Conservation (phyloP, 148 eudicot genomes). For the Rhododendron ferrugineum region DNA sequence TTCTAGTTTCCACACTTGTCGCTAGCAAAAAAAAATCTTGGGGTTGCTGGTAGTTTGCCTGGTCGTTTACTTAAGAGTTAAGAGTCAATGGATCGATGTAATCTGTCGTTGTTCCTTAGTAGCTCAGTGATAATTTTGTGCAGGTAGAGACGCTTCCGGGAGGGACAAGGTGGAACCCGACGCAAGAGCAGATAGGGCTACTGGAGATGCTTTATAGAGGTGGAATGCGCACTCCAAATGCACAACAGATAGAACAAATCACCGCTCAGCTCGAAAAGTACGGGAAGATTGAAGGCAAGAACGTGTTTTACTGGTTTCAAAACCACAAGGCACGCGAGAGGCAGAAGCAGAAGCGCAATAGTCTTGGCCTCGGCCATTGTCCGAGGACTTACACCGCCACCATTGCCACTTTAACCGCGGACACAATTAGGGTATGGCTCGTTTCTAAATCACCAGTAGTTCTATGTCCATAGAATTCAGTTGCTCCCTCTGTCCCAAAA, state of each 20-base stretch:
- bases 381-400: slow-evolving; percentile 23
- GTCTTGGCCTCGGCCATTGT: slow-evolving; percentile 39
- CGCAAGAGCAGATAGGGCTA: slow-evolving; percentile 80
- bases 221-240: slow-evolving; percentile 94
- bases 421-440: slow-evolving; percentile 33
- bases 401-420: slow-evolving; percentile 16
- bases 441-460: no score
- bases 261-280: slow-evolving; percentile 59
- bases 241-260: slow-evolving; percentile 89
- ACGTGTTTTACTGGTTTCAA: slow-evolving; percentile 96
- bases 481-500: no score
- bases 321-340: slow-evolving; percentile 95
- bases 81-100: no score
- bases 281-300: slow-evolving; percentile 92
- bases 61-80: no score
- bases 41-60: no score
- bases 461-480: neutral
- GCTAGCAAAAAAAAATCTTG: no score
- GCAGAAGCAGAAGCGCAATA: slow-evolving; percentile 76
- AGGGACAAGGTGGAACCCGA: slow-evolving; percentile 95
- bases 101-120: neutral
- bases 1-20: no score
- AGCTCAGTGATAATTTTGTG: neutral
- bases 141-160: slow-evolving; percentile 71
- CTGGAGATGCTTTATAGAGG: slow-evolving; percentile 74